phyloP scores from a whole-genome alignment of 225 moss, liverwort and hornwort species.

The Rhytidiadelphus loreus region DNA sequence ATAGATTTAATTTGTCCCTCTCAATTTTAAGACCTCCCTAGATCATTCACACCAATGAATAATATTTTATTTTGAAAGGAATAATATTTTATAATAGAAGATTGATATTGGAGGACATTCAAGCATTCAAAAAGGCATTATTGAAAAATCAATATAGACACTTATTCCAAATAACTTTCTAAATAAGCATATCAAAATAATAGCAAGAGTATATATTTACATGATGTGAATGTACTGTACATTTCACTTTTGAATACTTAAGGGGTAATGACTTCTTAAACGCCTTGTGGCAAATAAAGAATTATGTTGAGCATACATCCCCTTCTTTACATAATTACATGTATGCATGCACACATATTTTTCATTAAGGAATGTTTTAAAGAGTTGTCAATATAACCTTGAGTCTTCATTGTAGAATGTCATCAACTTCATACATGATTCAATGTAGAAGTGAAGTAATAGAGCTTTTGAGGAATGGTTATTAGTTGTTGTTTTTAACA shows the following conservation, averaged over 20 bases:
- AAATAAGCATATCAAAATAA: neutral
- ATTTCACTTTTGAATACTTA: neutral
- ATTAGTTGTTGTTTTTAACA: rapidly evolving
- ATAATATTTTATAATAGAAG: neutral
- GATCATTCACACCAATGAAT: neutral
- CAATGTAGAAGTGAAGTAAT: neutral
- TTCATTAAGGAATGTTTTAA: neutral
- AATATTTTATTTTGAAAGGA: neutral
- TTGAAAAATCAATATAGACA: neutral
- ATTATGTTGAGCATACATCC: neutral
- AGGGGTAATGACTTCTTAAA: neutral
- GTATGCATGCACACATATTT: neutral
- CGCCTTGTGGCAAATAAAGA: neutral
- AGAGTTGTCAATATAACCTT: neutral
- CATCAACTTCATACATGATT: neutral
- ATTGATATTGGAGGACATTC: neutral
- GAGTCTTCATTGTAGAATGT: neutral
- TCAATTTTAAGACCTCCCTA: neutral
- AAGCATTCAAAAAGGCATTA: neutral
- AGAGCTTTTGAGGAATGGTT: neutral
- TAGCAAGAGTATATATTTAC: neutral
- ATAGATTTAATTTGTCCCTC: neutral
- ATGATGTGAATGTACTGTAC: neutral
- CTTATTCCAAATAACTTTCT: neutral
- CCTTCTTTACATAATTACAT: neutral